Base-by-base conservation (phyloP, 169 alveolate species). In the Plasmodium coatneyi region DNA sequence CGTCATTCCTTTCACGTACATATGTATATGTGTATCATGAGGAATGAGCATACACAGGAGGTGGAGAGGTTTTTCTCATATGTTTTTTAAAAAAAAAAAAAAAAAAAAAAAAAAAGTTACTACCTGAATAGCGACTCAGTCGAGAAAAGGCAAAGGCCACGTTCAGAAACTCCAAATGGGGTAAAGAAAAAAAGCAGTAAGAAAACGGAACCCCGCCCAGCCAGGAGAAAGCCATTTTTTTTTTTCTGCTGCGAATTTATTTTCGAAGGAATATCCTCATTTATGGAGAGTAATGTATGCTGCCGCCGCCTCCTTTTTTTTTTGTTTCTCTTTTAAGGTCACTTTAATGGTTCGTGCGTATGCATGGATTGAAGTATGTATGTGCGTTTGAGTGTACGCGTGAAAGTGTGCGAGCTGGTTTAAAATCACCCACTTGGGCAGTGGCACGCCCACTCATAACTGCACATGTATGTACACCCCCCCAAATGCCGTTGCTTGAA, bases 391-490 rank as follows among this genome's bases (percentile, higher is more conserved):
- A 36, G 28, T 79, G 84, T 79, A 79, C 49, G 43, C 32, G 56
- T n/a, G 84, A 79, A 41, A 14, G 84, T 34, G 54, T 4, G 70
- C 34, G 9, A 12, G 22, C 60, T 14, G 60, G 60, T 49, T 49
- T 49, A 49, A 43, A 49, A 43, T 0, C 54, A 9, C 54, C 54
- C 49, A 2, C 32, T 14, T 39, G 25, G 2, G 36, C 52, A 34
- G 14, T 1, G 39, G 66, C 36, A 43, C 5, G 32, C 12, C n/a
- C 19, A 46, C 66, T 6, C 28, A 43, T 34, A 22, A 46, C 56
- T 52, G 66, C 78, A 80, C 36, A 36, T 80, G 39, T 25, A 80
- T 80, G 22, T 16, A 83, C 54, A 83, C 49, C 43, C 70, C 41
- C 14, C 4, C 28, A 39, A 71, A 83, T 60, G 34, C 14, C 71